Conservation (phyloP, 441 rosid genomes). For the Pelargonium cotyledonis region DNA sequence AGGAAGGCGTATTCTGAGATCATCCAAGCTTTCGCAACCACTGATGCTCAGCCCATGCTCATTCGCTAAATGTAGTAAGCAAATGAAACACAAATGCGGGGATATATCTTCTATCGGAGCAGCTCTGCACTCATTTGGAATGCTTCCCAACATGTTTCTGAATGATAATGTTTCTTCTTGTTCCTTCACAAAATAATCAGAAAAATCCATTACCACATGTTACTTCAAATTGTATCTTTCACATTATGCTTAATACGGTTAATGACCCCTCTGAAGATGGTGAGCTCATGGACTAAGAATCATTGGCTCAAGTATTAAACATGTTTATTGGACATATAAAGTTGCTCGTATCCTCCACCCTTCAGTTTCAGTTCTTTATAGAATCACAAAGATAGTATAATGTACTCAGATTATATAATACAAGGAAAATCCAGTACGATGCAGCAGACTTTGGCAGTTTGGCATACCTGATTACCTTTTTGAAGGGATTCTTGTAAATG, state of each 20-base stretch:
- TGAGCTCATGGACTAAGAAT: neutral
- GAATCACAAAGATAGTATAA: neutral
- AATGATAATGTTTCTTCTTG: slow-evolving; percentile 46
- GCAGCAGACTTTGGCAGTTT: neutral
- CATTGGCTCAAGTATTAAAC: neutral
- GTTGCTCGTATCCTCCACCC: too few species aligned
- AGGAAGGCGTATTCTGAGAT: slow-evolving; percentile 51
- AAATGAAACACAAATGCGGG: slow-evolving; percentile 89
- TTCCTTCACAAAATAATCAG: slow-evolving; percentile 18
- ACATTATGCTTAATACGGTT: neutral
- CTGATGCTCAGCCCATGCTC: slow-evolving; percentile 68
- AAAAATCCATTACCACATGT: neutral
- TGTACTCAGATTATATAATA: neutral
- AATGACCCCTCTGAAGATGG: neutral
- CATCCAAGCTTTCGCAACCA: slow-evolving; percentile 50
- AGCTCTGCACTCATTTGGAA: slow-evolving; percentile 68
- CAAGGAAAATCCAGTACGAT: neutral
- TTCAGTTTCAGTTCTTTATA: neutral
- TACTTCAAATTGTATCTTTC: neutral
- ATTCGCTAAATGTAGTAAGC: slow-evolving; percentile 84
- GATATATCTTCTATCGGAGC: slow-evolving; percentile 61
- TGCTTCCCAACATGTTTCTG: slow-evolving; percentile 52
- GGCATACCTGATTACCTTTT: slow-evolving; percentile 38
- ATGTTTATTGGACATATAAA: neutral
- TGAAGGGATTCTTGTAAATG: slow-evolving; percentile 50